These are phyloP conservation scores for Odonthalia washingtoniensis DNA, from an alignment of 31 red algal species.

Conservation along the genomic window DNA sequence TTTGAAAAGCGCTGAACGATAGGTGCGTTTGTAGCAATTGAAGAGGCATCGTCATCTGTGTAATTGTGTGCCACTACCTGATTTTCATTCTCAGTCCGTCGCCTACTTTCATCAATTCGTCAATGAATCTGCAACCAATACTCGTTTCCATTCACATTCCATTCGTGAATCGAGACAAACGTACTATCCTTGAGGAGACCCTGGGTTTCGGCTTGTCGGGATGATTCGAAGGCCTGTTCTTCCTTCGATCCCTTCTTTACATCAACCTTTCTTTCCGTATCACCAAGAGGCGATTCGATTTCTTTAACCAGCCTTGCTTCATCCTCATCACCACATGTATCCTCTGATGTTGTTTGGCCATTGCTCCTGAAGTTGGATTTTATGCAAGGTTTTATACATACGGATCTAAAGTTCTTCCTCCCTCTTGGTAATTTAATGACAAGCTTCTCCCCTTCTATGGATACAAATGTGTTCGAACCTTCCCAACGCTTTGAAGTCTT, in stretches of 20 bases:
- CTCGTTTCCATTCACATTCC: neutral
- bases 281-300: too few relatives aligned
- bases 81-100: neutral
- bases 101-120: neutral
- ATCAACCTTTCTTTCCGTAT: too few relatives aligned
- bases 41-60: neutral
- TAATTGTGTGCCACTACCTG: neutral
- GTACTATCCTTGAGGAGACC: neutral
- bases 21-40: neutral
- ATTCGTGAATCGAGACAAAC: neutral
- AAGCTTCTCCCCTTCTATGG: neutral
- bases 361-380: neutral
- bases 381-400: neutral
- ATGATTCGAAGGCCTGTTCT: too few relatives aligned
- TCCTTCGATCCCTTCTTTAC: too few relatives aligned
- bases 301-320: neutral
- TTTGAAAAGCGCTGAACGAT: neutral
- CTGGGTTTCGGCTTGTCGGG: too few relatives aligned
- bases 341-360: neutral
- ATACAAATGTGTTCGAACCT: neutral
- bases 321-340: too few relatives aligned
- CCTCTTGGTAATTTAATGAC: neutral
- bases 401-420: constrained; percentile 7
- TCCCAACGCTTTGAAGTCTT: neutral
- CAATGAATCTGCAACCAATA: neutral